Conservation (phyloP, 352 stramenopile species). For the Globisporangium spiculum region DNA sequence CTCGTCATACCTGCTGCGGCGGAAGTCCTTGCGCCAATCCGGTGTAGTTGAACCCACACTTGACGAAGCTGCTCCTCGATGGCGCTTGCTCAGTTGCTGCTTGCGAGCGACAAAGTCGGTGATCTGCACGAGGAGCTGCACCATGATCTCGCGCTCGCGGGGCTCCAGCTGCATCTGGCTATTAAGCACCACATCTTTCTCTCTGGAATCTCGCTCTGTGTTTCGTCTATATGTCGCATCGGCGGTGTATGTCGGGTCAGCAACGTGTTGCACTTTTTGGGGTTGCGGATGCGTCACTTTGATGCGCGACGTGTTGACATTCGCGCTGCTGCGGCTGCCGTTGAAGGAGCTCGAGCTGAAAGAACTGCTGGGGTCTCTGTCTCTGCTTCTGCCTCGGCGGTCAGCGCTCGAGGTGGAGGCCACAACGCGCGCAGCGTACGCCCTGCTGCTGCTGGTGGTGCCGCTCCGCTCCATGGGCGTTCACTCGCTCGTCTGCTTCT, state of each 20-base stretch:
- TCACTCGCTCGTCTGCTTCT: not conserved
- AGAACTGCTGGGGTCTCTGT: conserved; percentile 7
- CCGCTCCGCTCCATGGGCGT: not conserved
- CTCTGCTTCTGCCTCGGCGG: not conserved
- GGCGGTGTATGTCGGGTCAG: not conserved
- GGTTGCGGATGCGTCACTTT: conserved; percentile 6
- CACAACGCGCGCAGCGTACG: not conserved
- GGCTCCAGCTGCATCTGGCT: not conserved
- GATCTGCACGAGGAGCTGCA: conserved; percentile 48
- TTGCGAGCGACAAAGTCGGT: conserved; percentile 53
- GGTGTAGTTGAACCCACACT: conserved; percentile 1
- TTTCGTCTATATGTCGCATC: not conserved
- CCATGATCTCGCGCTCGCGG: conserved; percentile 36
- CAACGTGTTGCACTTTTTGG: conserved; percentile 1
- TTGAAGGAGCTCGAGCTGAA: conserved; percentile 8
- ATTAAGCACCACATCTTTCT: conserved; percentile 7
- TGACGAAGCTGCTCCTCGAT: conserved; percentile 26
- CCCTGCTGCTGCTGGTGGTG: not conserved
- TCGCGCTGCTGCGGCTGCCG: conserved; percentile 20
- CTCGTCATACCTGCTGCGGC: conserved; percentile 7
- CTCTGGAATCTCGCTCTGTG: not conserved
- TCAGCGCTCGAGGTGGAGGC: not conserved
- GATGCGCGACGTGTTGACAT: conserved; percentile 18
- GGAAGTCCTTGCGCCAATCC: conserved; percentile 21
- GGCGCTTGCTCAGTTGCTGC: conserved; percentile 30